phyloP scores from a whole-genome alignment of 768 basidiomycete genomes.

The Naematelia encephala region DNA sequence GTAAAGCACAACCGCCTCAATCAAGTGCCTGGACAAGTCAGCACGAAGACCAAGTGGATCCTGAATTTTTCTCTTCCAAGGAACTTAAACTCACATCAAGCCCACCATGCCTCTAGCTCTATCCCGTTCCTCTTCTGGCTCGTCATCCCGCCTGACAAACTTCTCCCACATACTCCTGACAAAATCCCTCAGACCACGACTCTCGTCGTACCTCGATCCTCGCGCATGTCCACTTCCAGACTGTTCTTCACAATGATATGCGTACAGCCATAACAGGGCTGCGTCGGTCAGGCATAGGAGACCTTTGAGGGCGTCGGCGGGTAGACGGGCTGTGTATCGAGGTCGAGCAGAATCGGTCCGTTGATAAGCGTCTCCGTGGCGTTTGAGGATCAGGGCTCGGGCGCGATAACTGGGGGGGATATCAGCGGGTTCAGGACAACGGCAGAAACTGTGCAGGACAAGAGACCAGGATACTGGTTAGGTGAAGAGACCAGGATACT shows the following conservation, averaged over 20 bases:
- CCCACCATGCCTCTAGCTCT: slow-evolving; percentile 39
- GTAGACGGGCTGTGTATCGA: slow-evolving; percentile 16
- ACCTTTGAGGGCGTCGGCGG: slow-evolving; percentile 29
- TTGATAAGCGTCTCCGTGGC: slow-evolving; percentile 39
- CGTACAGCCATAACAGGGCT: slow-evolving; percentile 35
- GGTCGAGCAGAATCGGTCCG: slow-evolving; percentile 17
- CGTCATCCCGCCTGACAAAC: slow-evolving; percentile 20
- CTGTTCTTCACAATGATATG: slow-evolving; percentile 42
- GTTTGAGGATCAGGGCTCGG: slow-evolving; percentile 33
- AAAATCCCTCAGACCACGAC: slow-evolving; percentile 24
- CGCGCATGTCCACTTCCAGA: slow-evolving; percentile 18
- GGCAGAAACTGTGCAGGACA: no score
- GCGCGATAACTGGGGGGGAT: slow-evolving; percentile 20
- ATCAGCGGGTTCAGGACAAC: slow-evolving; percentile 1
- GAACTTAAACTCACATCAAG: slow-evolving; percentile 34
- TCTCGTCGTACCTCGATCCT: slow-evolving; percentile 19
- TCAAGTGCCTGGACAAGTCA: slow-evolving; percentile 29
- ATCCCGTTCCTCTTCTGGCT: slow-evolving; percentile 21
- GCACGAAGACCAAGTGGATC: not conserved
- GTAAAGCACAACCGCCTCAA: slow-evolving; percentile 39
- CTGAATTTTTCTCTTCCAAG: not conserved
- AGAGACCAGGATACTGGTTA: no score
- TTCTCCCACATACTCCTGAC: slow-evolving; percentile 31
- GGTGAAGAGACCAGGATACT: no score
- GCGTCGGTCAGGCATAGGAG: slow-evolving; percentile 39